phyloP scores from a whole-genome alignment of 2,329 filamentous ascomycete species.

The Botrytis fragariae region DNA sequence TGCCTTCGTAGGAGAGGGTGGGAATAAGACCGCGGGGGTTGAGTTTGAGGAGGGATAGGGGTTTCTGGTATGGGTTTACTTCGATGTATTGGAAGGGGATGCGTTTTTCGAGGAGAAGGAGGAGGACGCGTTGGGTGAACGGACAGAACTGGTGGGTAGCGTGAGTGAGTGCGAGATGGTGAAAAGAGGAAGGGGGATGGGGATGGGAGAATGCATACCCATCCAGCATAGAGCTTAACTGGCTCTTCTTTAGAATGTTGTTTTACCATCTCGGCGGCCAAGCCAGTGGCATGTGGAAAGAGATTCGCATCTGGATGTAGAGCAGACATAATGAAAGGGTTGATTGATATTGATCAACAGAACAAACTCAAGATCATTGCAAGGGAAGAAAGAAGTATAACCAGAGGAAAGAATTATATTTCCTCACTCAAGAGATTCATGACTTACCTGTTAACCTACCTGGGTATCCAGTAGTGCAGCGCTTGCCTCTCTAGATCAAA shows the following conservation, averaged over 20 bases:
- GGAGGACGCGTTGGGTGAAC: slow-evolving; percentile 69
- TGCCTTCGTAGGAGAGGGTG: slow-evolving; percentile 56
- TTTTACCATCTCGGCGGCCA: slow-evolving; percentile 48
- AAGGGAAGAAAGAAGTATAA: neutral
- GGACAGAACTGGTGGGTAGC: slow-evolving; percentile 46
- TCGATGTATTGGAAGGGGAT: slow-evolving; percentile 74
- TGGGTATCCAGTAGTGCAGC: too few species aligned
- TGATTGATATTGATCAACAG: neutral
- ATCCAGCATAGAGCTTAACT: slow-evolving; percentile 68
- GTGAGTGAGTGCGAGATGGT: neutral
- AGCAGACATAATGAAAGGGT: neutral
- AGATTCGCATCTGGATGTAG: slow-evolving; percentile 36
- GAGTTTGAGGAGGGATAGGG: slow-evolving; percentile 61
- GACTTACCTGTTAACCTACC: neutral
- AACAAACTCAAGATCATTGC: neutral
- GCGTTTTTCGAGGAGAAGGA: slow-evolving; percentile 69
- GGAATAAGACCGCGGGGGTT: slow-evolving; percentile 77
- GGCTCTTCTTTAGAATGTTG: slow-evolving; percentile 48
- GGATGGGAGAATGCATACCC: slow-evolving; percentile 51
- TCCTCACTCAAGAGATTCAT: neutral
- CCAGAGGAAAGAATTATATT: neutral
- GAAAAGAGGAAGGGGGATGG: neutral
- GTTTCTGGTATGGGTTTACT: slow-evolving; percentile 77
- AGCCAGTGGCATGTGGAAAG: slow-evolving; percentile 48
- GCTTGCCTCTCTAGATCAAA: neutral